A percentile compares a stretch with the other conserved stretches of the same genome.
Conservation (phyloP, 306 rosid genomes). For the Quercus alba region DNA sequence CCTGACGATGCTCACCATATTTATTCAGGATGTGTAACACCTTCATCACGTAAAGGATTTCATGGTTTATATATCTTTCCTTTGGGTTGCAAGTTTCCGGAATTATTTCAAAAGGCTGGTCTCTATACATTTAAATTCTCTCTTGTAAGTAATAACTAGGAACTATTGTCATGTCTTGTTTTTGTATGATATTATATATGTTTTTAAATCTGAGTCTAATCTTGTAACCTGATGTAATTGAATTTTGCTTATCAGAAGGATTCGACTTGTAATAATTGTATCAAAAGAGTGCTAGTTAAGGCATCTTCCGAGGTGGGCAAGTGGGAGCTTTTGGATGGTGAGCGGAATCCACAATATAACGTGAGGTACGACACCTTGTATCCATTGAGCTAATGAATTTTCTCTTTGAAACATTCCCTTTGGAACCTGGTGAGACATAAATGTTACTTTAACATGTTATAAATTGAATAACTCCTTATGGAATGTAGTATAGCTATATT, state of each 20-base stretch:
- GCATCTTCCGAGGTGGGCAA: conserved; percentile 22
- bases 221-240: conserved; percentile 7
- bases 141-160: conserved; percentile 31
- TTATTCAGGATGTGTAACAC: not conserved
- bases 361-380: conserved; percentile 31
- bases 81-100: conserved; percentile 10
- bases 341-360: not conserved
- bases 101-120: conserved; percentile 31
- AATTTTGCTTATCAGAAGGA: conserved; percentile 25
- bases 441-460: not conserved
- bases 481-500: not conserved
- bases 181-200: not conserved
- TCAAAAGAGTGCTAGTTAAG: conserved; percentile 26
- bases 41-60: conserved; percentile 24
- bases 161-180: not conserved
- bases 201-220: not conserved
- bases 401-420: not conserved
- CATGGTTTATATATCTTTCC: conserved; percentile 39
- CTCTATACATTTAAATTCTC: conserved; percentile 36
- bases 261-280: conserved; percentile 15
- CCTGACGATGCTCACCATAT: not conserved
- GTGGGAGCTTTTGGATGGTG: conserved; percentile 20
- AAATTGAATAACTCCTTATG: not conserved
- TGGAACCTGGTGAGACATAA: not conserved
- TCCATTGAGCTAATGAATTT: too few relatives aligned